phyloP scores from a whole-genome alignment of 495 filamentous ascomycete species.

The Neurospora hispaniola region DNA sequence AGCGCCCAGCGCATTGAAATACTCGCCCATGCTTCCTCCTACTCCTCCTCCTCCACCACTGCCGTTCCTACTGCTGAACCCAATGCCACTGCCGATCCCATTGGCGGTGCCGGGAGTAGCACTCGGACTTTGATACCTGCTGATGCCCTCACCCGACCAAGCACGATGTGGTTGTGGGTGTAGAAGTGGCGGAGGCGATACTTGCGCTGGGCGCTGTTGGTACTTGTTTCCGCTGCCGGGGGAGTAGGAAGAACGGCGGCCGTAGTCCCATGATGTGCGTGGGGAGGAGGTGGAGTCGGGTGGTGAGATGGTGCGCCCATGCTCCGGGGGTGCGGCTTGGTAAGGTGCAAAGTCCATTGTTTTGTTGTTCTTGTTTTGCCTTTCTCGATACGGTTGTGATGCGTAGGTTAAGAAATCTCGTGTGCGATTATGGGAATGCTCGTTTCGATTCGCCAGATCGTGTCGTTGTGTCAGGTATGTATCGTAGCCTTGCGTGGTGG shows the following conservation, averaged over 20 bases:
- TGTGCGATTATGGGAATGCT: not conserved
- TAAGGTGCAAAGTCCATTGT: slow-evolving; percentile 92
- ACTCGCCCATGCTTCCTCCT: slow-evolving; percentile 21
- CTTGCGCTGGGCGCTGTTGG: slow-evolving; percentile 25
- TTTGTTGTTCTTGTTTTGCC: not conserved
- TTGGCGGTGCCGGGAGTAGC: not conserved
- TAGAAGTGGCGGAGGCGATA: slow-evolving; percentile 36
- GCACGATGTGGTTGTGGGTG: slow-evolving; percentile 41
- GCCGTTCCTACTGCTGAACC: not conserved
- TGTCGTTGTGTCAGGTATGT: not conserved
- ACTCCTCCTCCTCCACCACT: slow-evolving; percentile 7
- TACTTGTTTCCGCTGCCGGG: slow-evolving; percentile 25
- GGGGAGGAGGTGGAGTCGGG: slow-evolving; percentile 41
- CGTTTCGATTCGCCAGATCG: not conserved
- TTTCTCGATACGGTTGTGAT: not conserved
- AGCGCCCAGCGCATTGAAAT: slow-evolving; percentile 23
- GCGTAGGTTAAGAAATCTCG: not conserved
- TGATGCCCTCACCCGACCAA: slow-evolving; percentile 28
- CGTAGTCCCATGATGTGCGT: slow-evolving; percentile 35
- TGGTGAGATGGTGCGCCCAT: slow-evolving; percentile 60
- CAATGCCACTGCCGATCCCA: not conserved
- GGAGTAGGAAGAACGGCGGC: slow-evolving; percentile 34
- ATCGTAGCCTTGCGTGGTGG: not conserved
- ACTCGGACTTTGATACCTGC: slow-evolving; percentile 15
- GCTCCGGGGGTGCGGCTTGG: slow-evolving; percentile 76